Base-by-base conservation (phyloP, 179 eudicot species). In the Silene coronaria region DNA sequence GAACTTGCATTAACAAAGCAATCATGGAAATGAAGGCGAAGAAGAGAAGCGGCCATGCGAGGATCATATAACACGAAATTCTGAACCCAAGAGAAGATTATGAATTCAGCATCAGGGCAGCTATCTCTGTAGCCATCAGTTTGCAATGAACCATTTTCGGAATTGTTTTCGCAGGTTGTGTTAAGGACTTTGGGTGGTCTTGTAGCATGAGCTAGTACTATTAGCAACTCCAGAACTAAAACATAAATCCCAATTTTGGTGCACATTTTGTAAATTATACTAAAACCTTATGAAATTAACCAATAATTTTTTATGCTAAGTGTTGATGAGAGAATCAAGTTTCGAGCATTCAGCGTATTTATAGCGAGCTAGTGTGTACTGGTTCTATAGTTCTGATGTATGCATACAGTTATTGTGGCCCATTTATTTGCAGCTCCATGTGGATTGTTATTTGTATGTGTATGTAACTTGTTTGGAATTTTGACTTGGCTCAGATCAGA, bases 11-110 rank as follows among this genome's bases (percentile, higher is more conserved):
- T 91, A 42, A 92, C 97, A 57, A 92, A 89, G 82, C 97, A 92
- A 59, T 91, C 97, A 55, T 91, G 97, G 65, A 90, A 91, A 82
- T 90, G 95, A 27, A 91, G 91, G 23, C 97, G 93, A 55, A 92
- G 93, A 71, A 92, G 82, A 13, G 96, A 91, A 57, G 97, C 97
- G 10, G 93, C 88, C 90, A 92, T 89, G 21, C 97, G 83, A 14
- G 97, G 89, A 67, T 92, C 97, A 26, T 86, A 82, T 3, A 85
- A 63, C 3, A 88, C 83, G 1, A 89, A 91, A 76, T 76, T 78
- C 42, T 79, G 85, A 5, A 92, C 88, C 88, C 89, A 78, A 0
- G 92, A 84, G 75, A 87, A 87, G 70, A 91, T 76, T 27, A 91
- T 79, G 4, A 83, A 76, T 72, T 91, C 96, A 11, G 88, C 89